Conservation (phyloP, 176 grass and related monocot genomes). For the Oryza australiensis region DNA sequence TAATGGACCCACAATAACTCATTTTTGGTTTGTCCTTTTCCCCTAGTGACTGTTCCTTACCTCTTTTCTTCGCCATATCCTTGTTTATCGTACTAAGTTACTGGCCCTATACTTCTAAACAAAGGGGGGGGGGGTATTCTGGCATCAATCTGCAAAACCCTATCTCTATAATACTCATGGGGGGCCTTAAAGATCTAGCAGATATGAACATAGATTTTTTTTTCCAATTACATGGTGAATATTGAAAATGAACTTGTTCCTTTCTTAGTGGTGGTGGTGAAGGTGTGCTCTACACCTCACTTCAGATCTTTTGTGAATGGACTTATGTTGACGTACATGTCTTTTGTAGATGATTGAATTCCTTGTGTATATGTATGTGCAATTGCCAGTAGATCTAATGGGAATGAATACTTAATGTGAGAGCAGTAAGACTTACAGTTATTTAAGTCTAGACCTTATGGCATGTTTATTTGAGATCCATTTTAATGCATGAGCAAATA, state of each 20-base stretch:
- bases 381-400: neutral
- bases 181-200: slow-evolving; percentile 19
- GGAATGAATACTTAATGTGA: neutral
- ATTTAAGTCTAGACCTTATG: neutral
- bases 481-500: neutral
- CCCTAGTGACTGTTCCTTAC: slow-evolving; percentile 24
- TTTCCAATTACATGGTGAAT: neutral
- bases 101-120: slow-evolving; percentile 8
- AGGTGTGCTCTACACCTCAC: no score
- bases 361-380: neutral
- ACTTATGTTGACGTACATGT: neutral
- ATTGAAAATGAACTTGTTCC: neutral
- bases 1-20: slow-evolving; percentile 94
- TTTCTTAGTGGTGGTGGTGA: neutral
- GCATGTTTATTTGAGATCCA: neutral
- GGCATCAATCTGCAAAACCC: neutral
- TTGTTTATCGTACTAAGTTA: slow-evolving; percentile 3
- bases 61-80: neutral
- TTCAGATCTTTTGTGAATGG: no score
- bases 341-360: neutral
- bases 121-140: neutral
- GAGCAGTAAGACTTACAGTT: neutral
- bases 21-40: slow-evolving; percentile 82
- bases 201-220: neutral
- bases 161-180: neutral